phyloP scores from a whole-genome alignment of 2,329 filamentous ascomycete species.

The Fusarium globosum region DNA sequence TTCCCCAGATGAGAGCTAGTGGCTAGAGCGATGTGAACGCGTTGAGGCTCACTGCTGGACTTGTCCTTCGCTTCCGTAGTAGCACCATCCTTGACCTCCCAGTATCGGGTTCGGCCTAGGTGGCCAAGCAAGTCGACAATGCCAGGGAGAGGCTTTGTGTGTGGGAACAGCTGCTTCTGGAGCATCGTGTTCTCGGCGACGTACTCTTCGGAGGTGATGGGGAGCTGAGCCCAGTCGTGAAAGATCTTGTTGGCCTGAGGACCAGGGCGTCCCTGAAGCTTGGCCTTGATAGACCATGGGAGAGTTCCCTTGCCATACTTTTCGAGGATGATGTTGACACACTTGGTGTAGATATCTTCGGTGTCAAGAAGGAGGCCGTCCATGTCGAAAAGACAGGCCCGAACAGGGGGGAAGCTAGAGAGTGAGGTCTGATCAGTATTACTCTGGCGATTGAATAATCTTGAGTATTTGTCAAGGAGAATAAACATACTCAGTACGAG shows the following conservation, averaged over 20 bases:
- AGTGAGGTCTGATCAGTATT: conserved; percentile 18
- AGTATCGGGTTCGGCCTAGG: conserved; percentile 66
- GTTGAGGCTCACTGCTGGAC: conserved; percentile 43
- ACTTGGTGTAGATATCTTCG: conserved; percentile 87
- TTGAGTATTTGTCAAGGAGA: not conserved
- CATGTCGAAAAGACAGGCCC: conserved; percentile 98
- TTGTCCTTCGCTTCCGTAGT: conserved; percentile 33
- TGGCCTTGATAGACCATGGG: conserved; percentile 96
- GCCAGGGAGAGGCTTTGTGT: conserved; percentile 81
- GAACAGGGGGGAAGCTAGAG: conserved; percentile 78
- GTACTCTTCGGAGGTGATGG: conserved; percentile 79
- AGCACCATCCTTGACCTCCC: conserved; percentile 52
- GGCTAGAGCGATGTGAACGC: conserved; percentile 85
- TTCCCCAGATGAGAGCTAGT: conserved; percentile 80
- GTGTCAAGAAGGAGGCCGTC: conserved; percentile 95
- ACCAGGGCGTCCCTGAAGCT: conserved; percentile 73
- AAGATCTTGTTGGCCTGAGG: conserved; percentile 65
- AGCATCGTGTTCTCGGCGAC: conserved; percentile 66
- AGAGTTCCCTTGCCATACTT: conserved; percentile 78
- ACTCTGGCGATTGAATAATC: not conserved
- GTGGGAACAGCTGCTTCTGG: conserved; percentile 79
- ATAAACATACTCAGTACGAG: conserved; percentile 57
- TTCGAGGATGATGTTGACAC: conserved; percentile 83
- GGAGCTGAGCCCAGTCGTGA: conserved; percentile 86
- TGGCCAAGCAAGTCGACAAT: conserved; percentile 74